Conservation (phyloP, 176 grass and related monocot species). For the Poa pratensis region DNA sequence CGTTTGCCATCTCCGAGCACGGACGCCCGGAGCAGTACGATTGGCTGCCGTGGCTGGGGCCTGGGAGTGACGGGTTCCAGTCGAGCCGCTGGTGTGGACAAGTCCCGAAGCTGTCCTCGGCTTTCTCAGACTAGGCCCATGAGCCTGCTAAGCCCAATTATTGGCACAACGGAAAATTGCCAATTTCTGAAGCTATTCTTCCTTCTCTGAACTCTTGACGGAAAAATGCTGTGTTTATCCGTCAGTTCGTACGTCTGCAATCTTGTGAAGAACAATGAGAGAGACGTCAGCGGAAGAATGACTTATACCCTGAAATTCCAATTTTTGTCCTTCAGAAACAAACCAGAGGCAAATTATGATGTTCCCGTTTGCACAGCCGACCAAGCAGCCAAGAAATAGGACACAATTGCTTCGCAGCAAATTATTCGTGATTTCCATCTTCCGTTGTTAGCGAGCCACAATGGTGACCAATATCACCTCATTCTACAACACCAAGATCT, state of each 20-base stretch:
- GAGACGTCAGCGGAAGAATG: too few species aligned
- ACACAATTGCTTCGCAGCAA: neutral
- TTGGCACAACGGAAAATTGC: neutral
- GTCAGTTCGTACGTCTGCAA: too few species aligned
- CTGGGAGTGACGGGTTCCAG: constrained; percentile 7
- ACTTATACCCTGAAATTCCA: too few species aligned
- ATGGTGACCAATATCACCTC: too few species aligned
- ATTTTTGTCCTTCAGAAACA: too few species aligned
- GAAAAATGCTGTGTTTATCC: neutral
- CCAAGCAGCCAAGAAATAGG: neutral
- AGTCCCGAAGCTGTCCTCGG: neutral
- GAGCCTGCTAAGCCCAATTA: neutral
- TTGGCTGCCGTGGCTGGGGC: constrained; percentile 29
- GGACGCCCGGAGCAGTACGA: constrained; percentile 15
- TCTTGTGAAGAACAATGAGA: too few species aligned
- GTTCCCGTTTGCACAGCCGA: too few species aligned
- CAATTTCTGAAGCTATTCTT: too few species aligned
- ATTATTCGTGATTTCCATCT: neutral
- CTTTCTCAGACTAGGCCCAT: neutral
- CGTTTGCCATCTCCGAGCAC: constrained; percentile 36
- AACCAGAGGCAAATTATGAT: too few species aligned
- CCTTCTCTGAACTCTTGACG: neutral
- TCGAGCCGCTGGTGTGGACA: neutral
- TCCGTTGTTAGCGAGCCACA: too few species aligned
- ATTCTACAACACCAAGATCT: neutral